Conservation (phyloP, 2,329 filamentous ascomycete species). For the Bipolaris oryzae region DNA sequence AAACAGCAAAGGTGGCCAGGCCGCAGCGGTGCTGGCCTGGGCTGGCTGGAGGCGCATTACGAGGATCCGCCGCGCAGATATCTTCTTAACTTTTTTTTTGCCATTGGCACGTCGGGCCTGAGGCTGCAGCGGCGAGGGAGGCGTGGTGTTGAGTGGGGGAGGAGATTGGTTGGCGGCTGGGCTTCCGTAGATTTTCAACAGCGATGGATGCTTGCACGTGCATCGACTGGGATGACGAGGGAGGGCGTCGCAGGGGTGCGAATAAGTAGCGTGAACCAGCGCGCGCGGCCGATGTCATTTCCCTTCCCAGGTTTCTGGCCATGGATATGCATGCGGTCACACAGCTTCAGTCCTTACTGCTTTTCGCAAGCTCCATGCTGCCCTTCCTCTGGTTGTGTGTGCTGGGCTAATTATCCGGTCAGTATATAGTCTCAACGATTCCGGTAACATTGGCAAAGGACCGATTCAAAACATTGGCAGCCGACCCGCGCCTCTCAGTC, state of each 20-base stretch:
- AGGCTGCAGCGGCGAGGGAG: neutral
- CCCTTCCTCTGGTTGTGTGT: neutral
- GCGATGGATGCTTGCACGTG: constrained; percentile 4
- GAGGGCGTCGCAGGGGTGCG: neutral
- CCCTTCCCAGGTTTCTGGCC: constrained; percentile 2
- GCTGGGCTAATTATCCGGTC: neutral
- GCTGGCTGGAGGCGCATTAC: neutral
- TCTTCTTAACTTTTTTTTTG: neutral
- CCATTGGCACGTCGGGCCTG: neutral
- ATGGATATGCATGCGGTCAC: constrained; percentile 7
- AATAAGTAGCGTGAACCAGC: constrained; percentile 8
- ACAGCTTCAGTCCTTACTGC: constrained; percentile 8
- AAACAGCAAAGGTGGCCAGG: neutral
- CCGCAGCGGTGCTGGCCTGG: neutral
- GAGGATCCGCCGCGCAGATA: neutral
- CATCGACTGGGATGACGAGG: neutral
- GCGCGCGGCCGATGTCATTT: constrained; percentile 16
- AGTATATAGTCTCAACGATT: neutral
- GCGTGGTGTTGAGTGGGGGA: constrained; percentile 3
- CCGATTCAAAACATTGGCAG: constrained; percentile 1
- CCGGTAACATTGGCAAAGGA: neutral
- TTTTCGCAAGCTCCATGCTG: constrained; percentile 6
- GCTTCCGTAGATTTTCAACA: neutral
- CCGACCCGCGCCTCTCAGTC: constrained; percentile 5
- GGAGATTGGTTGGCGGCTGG: neutral